phyloP scores from a whole-genome alignment of 179 eudicot genomes.

The Sideroxylon spinosum region DNA sequence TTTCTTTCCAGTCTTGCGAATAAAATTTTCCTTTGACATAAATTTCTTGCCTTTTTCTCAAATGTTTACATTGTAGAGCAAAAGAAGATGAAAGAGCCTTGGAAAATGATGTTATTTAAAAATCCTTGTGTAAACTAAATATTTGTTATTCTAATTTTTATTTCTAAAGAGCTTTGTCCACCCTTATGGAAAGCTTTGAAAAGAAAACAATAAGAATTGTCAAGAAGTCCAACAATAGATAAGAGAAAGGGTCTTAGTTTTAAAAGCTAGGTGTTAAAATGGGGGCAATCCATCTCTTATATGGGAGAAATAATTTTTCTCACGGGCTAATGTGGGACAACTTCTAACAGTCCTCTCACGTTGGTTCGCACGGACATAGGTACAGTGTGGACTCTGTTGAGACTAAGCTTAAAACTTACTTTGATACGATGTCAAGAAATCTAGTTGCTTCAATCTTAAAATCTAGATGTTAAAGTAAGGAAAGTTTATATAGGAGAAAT shows the following conservation, averaged over 20 bases:
- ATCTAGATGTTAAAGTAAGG: no score
- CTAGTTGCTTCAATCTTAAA: neutral
- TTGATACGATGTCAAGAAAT: no score
- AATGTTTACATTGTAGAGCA: neutral
- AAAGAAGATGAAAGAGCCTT: neutral
- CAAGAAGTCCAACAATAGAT: neutral
- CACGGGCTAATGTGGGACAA: no score
- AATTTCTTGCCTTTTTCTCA: neutral
- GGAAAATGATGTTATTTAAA: neutral
- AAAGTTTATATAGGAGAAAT: no score
- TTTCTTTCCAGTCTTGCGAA: slow-evolving; percentile 1
- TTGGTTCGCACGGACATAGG: no score
- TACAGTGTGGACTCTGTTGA: no score
- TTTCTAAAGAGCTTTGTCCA: neutral
- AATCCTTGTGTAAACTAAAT: neutral
- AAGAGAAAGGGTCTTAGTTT: no score
- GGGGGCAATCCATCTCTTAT: no score
- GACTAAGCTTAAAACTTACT: no score
- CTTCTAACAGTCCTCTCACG: no score
- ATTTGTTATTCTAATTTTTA: neutral
- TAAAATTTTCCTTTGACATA: neutral
- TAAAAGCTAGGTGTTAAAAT: no score
- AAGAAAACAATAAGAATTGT: neutral
- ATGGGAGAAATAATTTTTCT: no score
- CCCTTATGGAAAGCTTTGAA: neutral